These are phyloP conservation scores for Parastagonospora nodorum DNA, from an alignment of 2,329 filamentous ascomycete genomes.

Conservation along the genomic window DNA sequence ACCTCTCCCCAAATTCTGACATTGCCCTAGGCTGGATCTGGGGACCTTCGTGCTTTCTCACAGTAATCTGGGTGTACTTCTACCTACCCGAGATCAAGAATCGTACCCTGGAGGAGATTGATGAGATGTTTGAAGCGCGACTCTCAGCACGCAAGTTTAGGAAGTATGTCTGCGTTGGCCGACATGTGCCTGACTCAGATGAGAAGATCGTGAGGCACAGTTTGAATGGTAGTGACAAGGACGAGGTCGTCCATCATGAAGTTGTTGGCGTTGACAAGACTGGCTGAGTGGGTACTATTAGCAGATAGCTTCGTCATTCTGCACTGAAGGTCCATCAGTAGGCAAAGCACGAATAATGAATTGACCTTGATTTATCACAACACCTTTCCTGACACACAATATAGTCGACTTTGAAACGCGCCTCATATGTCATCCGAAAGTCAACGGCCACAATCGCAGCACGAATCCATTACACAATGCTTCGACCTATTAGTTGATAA, in stretches of 20 bases:
- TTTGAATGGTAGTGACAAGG: constrained; percentile 26
- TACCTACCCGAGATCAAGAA: constrained; percentile 48
- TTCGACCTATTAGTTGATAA: not conserved
- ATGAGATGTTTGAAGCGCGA: constrained; percentile 41
- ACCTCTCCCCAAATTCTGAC: not conserved
- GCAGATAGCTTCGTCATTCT: too few relatives aligned
- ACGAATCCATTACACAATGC: not conserved
- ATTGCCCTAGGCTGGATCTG: constrained; percentile 36
- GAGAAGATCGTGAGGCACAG: constrained; percentile 10
- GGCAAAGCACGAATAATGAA: too few relatives aligned
- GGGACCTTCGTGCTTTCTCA: constrained; percentile 47
- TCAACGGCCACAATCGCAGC: not conserved
- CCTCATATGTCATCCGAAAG: too few relatives aligned
- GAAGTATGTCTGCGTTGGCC: constrained; percentile 36
- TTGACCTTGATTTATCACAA: too few relatives aligned
- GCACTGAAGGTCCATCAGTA: too few relatives aligned
- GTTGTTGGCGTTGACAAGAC: constrained; percentile 7
- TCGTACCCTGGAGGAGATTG: constrained; percentile 40
- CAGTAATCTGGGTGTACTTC: constrained; percentile 38
- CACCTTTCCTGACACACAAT: too few relatives aligned
- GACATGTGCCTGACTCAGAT: constrained; percentile 15
- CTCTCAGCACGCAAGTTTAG: constrained; percentile 38
- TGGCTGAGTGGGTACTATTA: not conserved
- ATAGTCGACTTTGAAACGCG: not conserved
- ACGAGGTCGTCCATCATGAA: constrained; percentile 13